Evolutionary conservation across 108 stramenopile species (phyloP).

Genomic region (Skeletonema tropicum): DNA sequence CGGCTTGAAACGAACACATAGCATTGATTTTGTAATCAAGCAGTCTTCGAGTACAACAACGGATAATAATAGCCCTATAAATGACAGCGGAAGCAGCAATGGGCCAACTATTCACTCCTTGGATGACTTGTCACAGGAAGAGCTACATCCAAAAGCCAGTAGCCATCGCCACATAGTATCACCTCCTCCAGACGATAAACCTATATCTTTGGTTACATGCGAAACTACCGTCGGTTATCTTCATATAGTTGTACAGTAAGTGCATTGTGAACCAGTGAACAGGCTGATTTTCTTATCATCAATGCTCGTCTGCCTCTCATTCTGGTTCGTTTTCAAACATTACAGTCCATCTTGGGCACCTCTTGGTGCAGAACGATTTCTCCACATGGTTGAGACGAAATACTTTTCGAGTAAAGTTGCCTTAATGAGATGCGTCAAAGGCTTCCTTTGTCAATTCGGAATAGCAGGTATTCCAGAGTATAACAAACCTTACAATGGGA

Average conservation of each 20-base stretch:
- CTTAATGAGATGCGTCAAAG: constrained; percentile 78
- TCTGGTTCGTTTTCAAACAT: not conserved
- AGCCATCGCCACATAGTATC: constrained; percentile 34
- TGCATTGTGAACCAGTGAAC: not conserved
- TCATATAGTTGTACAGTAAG: constrained; percentile 11
- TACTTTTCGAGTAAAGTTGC: constrained; percentile 78
- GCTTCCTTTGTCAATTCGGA: constrained; percentile 90
- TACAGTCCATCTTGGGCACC: constrained; percentile 86
- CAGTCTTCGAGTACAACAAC: not conserved
- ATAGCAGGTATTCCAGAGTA: constrained; percentile 60
- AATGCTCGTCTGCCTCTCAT: constrained; percentile 40
- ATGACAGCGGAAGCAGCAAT: not conserved
- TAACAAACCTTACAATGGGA: constrained; percentile 45
- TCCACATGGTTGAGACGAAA: constrained; percentile 70
- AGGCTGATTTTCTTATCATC: not conserved
- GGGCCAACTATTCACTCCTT: constrained; percentile 29
- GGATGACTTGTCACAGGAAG: constrained; percentile 21
- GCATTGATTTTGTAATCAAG: not conserved
- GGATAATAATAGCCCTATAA: not conserved
- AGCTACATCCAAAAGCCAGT: constrained; percentile 35
- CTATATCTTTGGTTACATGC: constrained; percentile 40
- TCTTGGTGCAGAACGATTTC: constrained; percentile 73
- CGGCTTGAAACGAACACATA: not conserved
- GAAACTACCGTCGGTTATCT: constrained; percentile 45
- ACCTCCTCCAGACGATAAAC: constrained; percentile 28